Conservation (phyloP, 2,329 filamentous ascomycete genomes). For the Fonsecaea nubica region DNA sequence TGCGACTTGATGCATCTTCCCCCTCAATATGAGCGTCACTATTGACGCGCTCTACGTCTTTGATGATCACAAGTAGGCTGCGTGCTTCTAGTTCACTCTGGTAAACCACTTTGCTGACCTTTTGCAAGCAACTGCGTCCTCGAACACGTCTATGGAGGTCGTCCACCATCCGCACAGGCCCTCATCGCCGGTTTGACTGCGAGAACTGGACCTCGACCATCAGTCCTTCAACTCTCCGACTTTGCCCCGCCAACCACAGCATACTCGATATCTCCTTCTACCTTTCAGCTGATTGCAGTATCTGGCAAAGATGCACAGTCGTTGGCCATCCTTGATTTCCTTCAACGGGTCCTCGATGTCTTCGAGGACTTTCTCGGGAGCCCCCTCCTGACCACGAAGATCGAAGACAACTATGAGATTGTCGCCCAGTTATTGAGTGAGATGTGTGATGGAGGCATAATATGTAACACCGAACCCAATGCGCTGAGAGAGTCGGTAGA, state of each 20-base stretch:
- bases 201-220: conserved; percentile 79
- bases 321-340: conserved; percentile 87
- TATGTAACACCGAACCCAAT: conserved; percentile 91
- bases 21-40: conserved; percentile 74
- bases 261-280: conserved; percentile 86
- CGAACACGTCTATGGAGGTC: conserved; percentile 84
- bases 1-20: background rate
- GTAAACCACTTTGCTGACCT: conserved; percentile 19
- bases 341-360: conserved; percentile 89
- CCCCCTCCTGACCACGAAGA: conserved; percentile 81
- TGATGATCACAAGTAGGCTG: conserved; percentile 85
- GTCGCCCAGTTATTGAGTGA: conserved; percentile 90
- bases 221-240: conserved; percentile 81
- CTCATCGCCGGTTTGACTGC: conserved; percentile 87
- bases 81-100: background rate
- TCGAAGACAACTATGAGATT: conserved; percentile 90
- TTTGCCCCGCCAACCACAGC: conserved; percentile 85
- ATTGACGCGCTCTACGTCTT: conserved; percentile 97
- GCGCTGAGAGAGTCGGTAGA: conserved; percentile 89
- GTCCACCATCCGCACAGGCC: conserved; percentile 75
- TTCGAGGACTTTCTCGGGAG: conserved; percentile 93
- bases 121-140: conserved; percentile 76
- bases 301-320: conserved; percentile 87
- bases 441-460: conserved; percentile 93
- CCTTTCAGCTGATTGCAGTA: conserved; percentile 83